These are phyloP conservation scores for Microcyclospora pomicola DNA, from an alignment of 2,329 filamentous ascomycete species.

Conservation along the genomic window DNA sequence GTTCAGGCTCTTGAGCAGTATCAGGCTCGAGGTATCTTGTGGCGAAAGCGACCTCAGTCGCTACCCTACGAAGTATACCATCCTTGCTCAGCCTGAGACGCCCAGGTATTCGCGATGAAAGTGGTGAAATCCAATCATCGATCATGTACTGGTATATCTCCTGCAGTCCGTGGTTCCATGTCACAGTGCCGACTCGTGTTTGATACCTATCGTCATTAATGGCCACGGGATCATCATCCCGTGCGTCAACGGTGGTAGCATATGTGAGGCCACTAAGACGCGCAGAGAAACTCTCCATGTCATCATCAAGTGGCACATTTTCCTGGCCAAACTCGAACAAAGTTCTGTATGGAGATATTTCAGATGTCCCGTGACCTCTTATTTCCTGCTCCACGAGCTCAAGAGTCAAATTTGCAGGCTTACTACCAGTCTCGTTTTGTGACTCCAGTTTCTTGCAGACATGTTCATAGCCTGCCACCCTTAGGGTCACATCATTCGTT, in stretches of 20 bases:
- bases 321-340: too few relatives aligned
- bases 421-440: neutral
- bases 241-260: neutral
- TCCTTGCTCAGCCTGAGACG: constrained; percentile 20
- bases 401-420: constrained; percentile 1
- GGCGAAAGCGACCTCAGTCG: constrained; percentile 26
- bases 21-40: constrained; percentile 11
- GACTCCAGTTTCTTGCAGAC: constrained; percentile 9
- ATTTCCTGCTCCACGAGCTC: neutral
- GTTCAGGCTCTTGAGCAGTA: neutral
- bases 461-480: constrained; percentile 2
- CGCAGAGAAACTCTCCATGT: neutral
- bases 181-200: constrained; percentile 1
- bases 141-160: constrained; percentile 1
- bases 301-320: neutral
- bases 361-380: too few relatives aligned
- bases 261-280: constrained; percentile 1
- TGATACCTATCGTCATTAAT: neutral
- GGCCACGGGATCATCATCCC: neutral
- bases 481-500: too few relatives aligned
- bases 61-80: constrained; percentile 14
- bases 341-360: too few relatives aligned
- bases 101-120: constrained; percentile 5
- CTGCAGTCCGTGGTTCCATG: neutral
- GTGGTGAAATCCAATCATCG: constrained; percentile 2